A percentile compares a stretch with the other conserved stretches of the same genome.
Conservation (phyloP, 306 rosid species). For the Trifolium fragiferum region DNA sequence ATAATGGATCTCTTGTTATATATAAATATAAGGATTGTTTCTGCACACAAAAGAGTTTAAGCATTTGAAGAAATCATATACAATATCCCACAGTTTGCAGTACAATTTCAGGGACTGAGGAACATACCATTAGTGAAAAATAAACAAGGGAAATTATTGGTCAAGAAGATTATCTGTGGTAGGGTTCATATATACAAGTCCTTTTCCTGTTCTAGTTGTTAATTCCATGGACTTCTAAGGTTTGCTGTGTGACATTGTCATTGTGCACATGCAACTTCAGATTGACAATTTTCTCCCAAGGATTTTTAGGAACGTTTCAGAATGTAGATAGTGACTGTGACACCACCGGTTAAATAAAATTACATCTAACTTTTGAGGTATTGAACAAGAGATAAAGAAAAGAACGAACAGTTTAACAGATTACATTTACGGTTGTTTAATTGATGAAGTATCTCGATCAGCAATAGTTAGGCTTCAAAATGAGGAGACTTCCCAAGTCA, state of each 20-base stretch:
- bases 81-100: background rate
- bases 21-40: conserved; percentile 28
- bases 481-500: background rate
- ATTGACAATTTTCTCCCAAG: background rate
- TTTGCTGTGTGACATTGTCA: conserved; percentile 1
- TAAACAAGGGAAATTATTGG: background rate
- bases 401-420: background rate
- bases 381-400: conserved; percentile 1
- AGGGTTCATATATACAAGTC: conserved; percentile 10
- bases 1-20: conserved; percentile 1
- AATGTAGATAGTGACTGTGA: conserved; percentile 8
- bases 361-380: background rate
- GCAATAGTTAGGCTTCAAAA: background rate
- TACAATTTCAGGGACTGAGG: background rate
- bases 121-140: conserved; percentile 1
- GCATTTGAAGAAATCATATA: conserved; percentile 32
- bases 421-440: background rate
- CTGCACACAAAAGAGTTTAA: background rate
- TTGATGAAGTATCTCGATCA: conserved; percentile 2
- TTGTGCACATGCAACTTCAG: conserved; percentile 19
- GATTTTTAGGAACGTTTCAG: conserved; percentile 3
- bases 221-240: background rate
- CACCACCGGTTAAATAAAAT: background rate
- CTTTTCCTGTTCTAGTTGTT: background rate
- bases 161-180: background rate